Conservation (phyloP, 225 moss, liverwort and hornwort genomes). For the Sphagnum contortum region DNA sequence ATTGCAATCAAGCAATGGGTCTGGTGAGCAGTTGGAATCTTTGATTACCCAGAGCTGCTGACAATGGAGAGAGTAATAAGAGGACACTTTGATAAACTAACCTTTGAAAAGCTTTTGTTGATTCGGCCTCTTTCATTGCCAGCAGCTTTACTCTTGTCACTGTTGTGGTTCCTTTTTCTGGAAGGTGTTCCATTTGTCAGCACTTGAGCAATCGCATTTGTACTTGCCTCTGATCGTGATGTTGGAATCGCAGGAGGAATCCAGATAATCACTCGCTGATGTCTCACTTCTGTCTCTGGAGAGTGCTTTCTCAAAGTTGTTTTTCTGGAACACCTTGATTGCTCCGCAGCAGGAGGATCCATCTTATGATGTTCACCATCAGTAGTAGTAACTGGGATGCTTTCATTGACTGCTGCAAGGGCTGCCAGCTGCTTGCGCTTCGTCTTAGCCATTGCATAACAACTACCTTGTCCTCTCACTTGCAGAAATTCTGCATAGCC, state of each 20-base stretch:
- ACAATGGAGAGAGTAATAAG: no score
- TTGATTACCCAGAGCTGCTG: no score
- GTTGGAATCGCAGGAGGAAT: conserved; percentile 35
- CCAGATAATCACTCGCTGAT: conserved; percentile 48
- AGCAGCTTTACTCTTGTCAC: conserved; percentile 23
- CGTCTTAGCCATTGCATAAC: conserved; percentile 38
- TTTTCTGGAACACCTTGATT: conserved; percentile 8
- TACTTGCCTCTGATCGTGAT: conserved; percentile 8
- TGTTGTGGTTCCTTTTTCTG: conserved; percentile 27
- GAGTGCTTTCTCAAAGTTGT: conserved; percentile 9
- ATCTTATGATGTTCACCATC: conserved; percentile 4
- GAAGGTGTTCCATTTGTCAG: conserved; percentile 12
- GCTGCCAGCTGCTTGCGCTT: conserved; percentile 61
- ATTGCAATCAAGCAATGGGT: neutral
- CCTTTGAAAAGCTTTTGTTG: conserved; percentile 40
- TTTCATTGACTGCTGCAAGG: conserved; percentile 32
- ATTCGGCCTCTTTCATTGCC: conserved; percentile 26
- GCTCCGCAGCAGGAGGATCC: conserved; percentile 6
- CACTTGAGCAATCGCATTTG: conserved; percentile 14
- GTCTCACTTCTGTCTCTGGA: conserved; percentile 27
- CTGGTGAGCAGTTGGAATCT: no score
- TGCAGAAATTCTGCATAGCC: no score
- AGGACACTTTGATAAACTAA: neutral
- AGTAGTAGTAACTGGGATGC: conserved; percentile 10
- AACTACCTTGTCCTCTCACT: no score